A percentile compares a stretch with the other conserved stretches of the same genome.
Conservation (phyloP, 2,329 filamentous ascomycete species). For the Monilinia fructigena region DNA sequence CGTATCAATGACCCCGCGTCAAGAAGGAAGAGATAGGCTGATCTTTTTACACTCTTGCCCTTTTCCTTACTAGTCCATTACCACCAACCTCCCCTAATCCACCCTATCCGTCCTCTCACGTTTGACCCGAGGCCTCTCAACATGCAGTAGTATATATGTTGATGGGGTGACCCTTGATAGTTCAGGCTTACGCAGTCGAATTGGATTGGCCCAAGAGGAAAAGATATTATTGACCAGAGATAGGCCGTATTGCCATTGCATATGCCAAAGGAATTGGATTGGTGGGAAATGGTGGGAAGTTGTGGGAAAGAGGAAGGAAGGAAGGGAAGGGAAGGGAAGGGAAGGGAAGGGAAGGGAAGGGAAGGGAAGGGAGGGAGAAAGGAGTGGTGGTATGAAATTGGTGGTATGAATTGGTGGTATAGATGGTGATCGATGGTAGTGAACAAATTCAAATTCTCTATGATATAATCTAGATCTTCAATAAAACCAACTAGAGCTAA, state of each 20-base stretch:
- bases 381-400: conserved; percentile 7
- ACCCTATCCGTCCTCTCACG: conserved; percentile 36
- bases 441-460: conserved; percentile 13
- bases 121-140: conserved; percentile 30
- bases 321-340: not conserved
- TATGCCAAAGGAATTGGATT: conserved; percentile 28
- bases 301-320: conserved; percentile 9
- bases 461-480: conserved; percentile 14
- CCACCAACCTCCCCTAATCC: conserved; percentile 28
- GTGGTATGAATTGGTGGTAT: not conserved
- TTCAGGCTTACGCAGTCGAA: conserved; percentile 34
- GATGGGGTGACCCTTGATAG: conserved; percentile 36
- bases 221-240: conserved; percentile 40
- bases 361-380: no score
- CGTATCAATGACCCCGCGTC: conserved; percentile 43
- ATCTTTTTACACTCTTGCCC: conserved; percentile 29
- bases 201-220: conserved; percentile 36
- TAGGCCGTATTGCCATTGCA: conserved; percentile 38
- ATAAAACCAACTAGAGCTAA: conserved; percentile 17
- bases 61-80: conserved; percentile 27
- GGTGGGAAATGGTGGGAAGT: conserved; percentile 20
- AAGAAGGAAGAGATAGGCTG: conserved; percentile 40
- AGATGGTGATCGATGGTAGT: not conserved
- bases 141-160: conserved; percentile 37
- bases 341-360: not conserved